Conservation (phyloP, 306 rosid genomes). For the Dicorynia guianensis region DNA sequence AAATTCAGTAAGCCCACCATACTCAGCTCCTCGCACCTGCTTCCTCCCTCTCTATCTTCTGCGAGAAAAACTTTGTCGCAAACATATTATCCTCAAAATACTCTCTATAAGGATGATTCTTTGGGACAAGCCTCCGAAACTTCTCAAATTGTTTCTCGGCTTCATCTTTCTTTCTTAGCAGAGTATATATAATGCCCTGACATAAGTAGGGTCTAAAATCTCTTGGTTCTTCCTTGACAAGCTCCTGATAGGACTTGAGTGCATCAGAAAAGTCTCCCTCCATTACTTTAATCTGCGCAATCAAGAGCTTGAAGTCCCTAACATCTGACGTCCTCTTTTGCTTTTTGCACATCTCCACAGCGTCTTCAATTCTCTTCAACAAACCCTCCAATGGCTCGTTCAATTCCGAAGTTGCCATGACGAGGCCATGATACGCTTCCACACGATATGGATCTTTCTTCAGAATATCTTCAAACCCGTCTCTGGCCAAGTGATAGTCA, state of each 20-base stretch:
- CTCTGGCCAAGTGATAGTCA: constrained; percentile 51
- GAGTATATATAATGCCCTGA: constrained; percentile 86
- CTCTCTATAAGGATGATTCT: constrained; percentile 87
- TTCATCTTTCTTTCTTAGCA: constrained; percentile 80
- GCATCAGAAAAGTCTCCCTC: constrained; percentile 71
- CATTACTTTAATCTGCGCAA: constrained; percentile 83
- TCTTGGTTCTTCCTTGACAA: constrained; percentile 88
- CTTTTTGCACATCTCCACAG: constrained; percentile 67
- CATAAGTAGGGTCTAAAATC: constrained; percentile 96
- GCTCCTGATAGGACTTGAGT: constrained; percentile 73
- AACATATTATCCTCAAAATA: constrained; percentile 87
- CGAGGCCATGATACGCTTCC: constrained; percentile 92
- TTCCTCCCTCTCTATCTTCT: constrained; percentile 68
- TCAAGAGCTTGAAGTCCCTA: constrained; percentile 85
- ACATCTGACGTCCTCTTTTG: constrained; percentile 60
- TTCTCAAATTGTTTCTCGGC: constrained; percentile 87
- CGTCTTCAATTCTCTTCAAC: constrained; percentile 62
- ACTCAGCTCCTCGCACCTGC: constrained; percentile 57
- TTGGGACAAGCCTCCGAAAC: constrained; percentile 85
- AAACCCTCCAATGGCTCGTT: constrained; percentile 48
- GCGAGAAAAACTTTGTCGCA: constrained; percentile 71
- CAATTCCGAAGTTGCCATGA: constrained; percentile 66
- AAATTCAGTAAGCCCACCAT: constrained; percentile 2
- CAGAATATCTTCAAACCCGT: constrained; percentile 69
- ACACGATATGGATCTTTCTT: constrained; percentile 71